Base-by-base conservation (phyloP, 495 filamentous ascomycete genomes). In the Parachaetomium inaequale region DNA sequence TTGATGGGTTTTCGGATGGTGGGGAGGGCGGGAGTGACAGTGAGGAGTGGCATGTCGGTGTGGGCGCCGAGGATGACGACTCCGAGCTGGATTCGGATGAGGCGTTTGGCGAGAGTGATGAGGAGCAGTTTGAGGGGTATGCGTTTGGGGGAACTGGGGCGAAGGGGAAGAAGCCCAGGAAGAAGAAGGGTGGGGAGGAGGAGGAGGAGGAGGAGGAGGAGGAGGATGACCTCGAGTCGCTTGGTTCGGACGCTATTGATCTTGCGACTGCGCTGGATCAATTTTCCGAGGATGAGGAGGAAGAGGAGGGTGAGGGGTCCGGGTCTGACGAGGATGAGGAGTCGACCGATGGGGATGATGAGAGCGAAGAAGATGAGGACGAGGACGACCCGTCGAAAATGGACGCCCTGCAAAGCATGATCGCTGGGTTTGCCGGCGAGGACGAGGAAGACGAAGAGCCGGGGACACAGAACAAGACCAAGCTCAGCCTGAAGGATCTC, bases 11-110 rank as follows among this genome's bases (percentile, higher is more conserved):
- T 29, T 76, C 78, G 17, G 71, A 75, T 55, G 75, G 76, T 21
- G 76, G 76, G 12, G 82, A 82, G 62, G 81, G 78, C 34, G 90
- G 91, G 2, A 91, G 86, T 58, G 93, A 97, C 68, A 90, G 88
- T 57, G 91, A 96, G 73, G 82, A 90, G 66, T 98, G 94, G 94
- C 88, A 81, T 64, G 71, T 95, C 40, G 73, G 91, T 51, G 81
- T 89, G 61, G 86, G 87, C 19, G 85, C 82, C 52, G 89, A 81
- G 59, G 88, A 91, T 59, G 84, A 94, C 55, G 91, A 93, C 62
- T 88, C 84, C 31, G 92, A 95, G 62, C 77, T 98, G 52, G 92
- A 98, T 71, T 92, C 88, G 64, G 93, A 97, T 61, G 93, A 96
- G 70, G 93, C 93, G 34, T 88, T 97, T 80, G 93, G 92, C 10